Evolutionary conservation across 2,329 filamentous ascomycete species (phyloP).

Genomic region (Rutstroemia sp.): DNA sequence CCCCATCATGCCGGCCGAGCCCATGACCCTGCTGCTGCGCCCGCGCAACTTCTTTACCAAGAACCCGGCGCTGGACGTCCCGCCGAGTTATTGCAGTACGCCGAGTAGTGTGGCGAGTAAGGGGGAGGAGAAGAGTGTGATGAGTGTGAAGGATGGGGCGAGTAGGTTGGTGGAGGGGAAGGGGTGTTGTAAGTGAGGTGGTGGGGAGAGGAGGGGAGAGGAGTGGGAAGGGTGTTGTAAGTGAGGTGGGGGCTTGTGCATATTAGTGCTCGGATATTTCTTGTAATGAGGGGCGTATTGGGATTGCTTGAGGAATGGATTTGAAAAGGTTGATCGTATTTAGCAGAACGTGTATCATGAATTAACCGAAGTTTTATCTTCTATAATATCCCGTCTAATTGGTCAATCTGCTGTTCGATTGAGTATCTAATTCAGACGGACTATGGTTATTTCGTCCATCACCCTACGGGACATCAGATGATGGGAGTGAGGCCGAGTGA

Average conservation of each 20-base stretch:
- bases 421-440: no score
- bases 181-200: not conserved
- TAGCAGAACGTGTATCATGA: no score
- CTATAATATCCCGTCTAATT: no score
- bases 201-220: no score
- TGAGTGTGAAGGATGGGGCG: conserved; percentile 2
- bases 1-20: conserved; percentile 84
- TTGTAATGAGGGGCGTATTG: not conserved
- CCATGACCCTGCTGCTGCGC: conserved; percentile 59
- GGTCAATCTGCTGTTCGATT: no score
- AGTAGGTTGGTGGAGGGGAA: conserved; percentile 7
- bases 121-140: not conserved
- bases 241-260: not conserved
- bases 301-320: not conserved
- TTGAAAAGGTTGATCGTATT: not conserved
- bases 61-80: conserved; percentile 53
- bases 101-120: conserved; percentile 55
- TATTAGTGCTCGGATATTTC: not conserved
- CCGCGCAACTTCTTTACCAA: conserved; percentile 52
- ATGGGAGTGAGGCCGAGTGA: no score
- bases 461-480: no score
- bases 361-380: no score
- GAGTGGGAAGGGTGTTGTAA: not conserved
- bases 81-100: conserved; percentile 59
- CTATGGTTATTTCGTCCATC: no score